Percentiles rank a stretch among this genome's conserved stretches.
phyloP scores from a whole-genome alignment of 257 asterid genomes.

The Solanum piurae region DNA sequence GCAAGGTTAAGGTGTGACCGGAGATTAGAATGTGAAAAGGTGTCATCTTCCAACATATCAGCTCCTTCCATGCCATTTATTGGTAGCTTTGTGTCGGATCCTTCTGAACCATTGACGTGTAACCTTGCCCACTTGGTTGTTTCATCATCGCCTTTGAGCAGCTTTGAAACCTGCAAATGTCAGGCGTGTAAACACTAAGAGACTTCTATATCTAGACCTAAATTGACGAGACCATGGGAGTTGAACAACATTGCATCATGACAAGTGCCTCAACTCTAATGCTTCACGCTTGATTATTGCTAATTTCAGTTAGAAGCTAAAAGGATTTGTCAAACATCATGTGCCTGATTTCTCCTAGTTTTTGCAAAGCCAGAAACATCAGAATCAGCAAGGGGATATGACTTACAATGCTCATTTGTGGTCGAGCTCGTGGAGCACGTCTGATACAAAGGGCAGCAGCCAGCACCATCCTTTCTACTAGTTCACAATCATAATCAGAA shows the following conservation, averaged over 20 bases:
- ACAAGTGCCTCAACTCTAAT: neutral
- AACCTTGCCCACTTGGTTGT: constrained; percentile 59
- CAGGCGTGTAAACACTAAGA: neutral
- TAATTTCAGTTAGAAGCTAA: neutral
- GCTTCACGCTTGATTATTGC: neutral
- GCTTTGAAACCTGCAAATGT: constrained; percentile 47
- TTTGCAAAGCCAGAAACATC: neutral
- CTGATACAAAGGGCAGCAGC: constrained; percentile 87
- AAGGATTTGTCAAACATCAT: neutral
- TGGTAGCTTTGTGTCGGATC: constrained; percentile 13
- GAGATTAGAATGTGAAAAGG: constrained; percentile 47
- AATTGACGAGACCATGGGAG: neutral
- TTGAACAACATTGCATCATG: neutral
- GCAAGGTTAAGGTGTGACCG: constrained; percentile 83
- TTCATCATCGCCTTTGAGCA: constrained; percentile 71
- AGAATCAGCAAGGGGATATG: neutral
- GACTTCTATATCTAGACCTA: neutral
- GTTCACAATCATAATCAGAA: constrained; percentile 41
- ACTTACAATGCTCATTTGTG: constrained; percentile 82
- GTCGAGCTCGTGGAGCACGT: constrained; percentile 86
- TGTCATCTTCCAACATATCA: constrained; percentile 57
- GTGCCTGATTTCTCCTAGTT: neutral
- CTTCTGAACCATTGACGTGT: constrained; percentile 52
- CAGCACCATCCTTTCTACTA: constrained; percentile 71
- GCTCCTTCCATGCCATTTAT: constrained; percentile 29